A percentile compares a stretch with the other conserved stretches of the same genome.
Evolutionary conservation across 306 rosid genomes (phyloP).

Genomic region (Inga leiocalycina): DNA sequence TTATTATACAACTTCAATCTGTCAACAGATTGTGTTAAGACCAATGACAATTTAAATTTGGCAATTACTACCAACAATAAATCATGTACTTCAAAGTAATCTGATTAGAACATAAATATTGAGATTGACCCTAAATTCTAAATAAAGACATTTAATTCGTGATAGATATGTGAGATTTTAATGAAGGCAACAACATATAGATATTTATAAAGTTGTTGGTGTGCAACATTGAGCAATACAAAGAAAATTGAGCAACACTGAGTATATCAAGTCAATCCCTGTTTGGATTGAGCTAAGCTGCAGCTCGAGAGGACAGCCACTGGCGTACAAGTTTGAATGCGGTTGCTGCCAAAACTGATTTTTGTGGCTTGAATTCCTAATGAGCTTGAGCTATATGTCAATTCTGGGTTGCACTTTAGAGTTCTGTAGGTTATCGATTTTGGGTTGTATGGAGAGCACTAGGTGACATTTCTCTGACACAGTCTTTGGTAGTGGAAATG

Average conservation of each 20-base stretch:
- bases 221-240: no score
- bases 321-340: neutral
- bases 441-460: slow-evolving; percentile 41
- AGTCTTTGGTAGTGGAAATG: slow-evolving; percentile 53
- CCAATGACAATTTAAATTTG: no score
- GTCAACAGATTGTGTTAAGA: no score
- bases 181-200: no score
- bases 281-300: slow-evolving; percentile 31
- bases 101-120: no score
- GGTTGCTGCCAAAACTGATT: slow-evolving; percentile 31
- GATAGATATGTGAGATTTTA: no score
- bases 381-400: slow-evolving; percentile 26
- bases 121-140: no score
- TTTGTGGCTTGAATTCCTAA: slow-evolving; percentile 27
- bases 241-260: neutral
- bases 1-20: no score
- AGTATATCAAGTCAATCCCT: slow-evolving; percentile 31
- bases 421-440: slow-evolving; percentile 22
- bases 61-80: no score
- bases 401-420: slow-evolving; percentile 31
- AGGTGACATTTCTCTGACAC: slow-evolving; percentile 30
- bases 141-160: no score
- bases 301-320: slow-evolving; percentile 19
- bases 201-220: no score
- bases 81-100: no score